Evolutionary conservation across 192 early-diverging fungal genomes (phyloP).

Genomic region (Coemansia sp.): DNA sequence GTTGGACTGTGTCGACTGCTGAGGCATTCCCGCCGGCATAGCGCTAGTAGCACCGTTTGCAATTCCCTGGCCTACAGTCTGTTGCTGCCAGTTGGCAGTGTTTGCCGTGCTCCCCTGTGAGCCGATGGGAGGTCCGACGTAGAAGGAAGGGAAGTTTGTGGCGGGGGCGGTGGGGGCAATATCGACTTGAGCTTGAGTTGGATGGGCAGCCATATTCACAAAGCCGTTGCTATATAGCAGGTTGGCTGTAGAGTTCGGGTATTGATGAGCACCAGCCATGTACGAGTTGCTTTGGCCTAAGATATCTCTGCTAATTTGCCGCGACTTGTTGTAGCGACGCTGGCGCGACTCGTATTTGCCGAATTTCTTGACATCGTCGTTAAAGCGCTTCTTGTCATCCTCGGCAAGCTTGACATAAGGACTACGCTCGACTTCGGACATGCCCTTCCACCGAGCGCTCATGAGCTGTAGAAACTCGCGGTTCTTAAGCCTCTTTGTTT

Average conservation of each 20-base stretch:
- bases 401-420: slow-evolving; percentile 50
- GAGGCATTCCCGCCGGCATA: slow-evolving; percentile 11
- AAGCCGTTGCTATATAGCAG: slow-evolving; percentile 2
- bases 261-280: not conserved
- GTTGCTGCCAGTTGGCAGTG: slow-evolving; percentile 10
- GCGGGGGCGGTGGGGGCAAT: not conserved
- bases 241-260: not conserved
- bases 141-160: slow-evolving; percentile 11
- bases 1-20: slow-evolving; percentile 5
- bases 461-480: slow-evolving; percentile 59
- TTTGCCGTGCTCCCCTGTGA: slow-evolving; percentile 7
- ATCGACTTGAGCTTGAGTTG: not conserved
- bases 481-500: slow-evolving; percentile 55
- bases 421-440: slow-evolving; percentile 44
- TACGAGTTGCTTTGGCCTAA: not conserved
- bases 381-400: slow-evolving; percentile 52
- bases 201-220: not conserved
- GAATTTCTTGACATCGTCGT: slow-evolving; percentile 50
- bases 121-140: slow-evolving; percentile 7
- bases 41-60: not conserved
- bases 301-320: slow-evolving; percentile 5
- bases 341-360: slow-evolving; percentile 57
- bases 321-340: slow-evolving; percentile 47
- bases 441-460: slow-evolving; percentile 54
- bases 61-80: not conserved